Evolutionary conservation across 1,284 basidiomycete genomes (phyloP), one percentile per base, ranked within the genome.

Genomic region (Cutaneotrichosporon sp.): DNA sequence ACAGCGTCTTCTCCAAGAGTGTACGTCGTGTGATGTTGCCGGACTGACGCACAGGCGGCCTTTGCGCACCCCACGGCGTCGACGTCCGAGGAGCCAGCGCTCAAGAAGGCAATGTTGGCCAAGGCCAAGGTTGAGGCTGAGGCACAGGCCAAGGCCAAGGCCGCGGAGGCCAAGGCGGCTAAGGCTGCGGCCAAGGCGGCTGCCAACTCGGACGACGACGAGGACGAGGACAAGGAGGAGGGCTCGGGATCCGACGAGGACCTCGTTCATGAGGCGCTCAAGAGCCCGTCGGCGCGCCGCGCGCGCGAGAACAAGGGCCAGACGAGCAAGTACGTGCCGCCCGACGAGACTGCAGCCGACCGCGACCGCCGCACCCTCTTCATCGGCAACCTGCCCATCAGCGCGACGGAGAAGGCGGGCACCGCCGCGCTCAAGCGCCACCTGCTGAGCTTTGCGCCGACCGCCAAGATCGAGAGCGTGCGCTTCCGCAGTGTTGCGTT

Each of bases 401-500:
- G 90, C 9, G 87, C 87, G 18, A 89, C 89, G 59, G 87, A 85
- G 70, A 88, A 87, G 77, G 27, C 43, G 27, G 47, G 43, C 6
- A 46, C 31, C 20, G 25, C 34, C 13, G 24, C 46, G 45, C 45
- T 18, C 27, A 46, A 38, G 63, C 83, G 85, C 31, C 89, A 93
- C 73, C 83, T 95, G 63, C 80, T 90, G 25, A 81, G 86, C 1
- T 84, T 86, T 62, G 83, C 89, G 1, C 87, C 90, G 13, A 76
- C 82, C 0, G 86, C 89, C 59, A 90, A 89, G 81, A 62, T 94
- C 64, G 93, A 95, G 76, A 92, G 91, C 4, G 84, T 87, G n/a
- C 89, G 93, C 56, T 93, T 93, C 82, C 90, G 93, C 56, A 94
- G 91, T 18, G 85, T 95, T 46, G 87, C 92, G 0, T 95, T 95